Conservation (phyloP, 1,284 basidiomycete genomes). For the Trichosporon faecale region DNA sequence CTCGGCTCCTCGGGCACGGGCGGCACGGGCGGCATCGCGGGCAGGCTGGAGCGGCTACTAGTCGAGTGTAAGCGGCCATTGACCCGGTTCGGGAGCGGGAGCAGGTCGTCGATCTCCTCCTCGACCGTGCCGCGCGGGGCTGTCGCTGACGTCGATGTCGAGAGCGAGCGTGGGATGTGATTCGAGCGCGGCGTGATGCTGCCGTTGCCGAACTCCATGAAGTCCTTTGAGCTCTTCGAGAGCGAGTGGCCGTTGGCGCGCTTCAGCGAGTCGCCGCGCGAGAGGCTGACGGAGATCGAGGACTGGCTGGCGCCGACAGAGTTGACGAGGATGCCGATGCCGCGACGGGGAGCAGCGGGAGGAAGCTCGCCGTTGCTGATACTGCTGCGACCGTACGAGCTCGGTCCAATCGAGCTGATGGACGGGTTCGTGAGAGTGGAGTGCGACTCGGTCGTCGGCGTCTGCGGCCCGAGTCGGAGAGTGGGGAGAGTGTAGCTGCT, state of each 20-base stretch:
- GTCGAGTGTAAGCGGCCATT: constrained; percentile 6
- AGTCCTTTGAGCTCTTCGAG: not conserved
- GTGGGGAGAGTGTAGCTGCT: constrained; percentile 21
- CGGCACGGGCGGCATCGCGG: not conserved
- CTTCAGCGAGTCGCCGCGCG: constrained; percentile 12
- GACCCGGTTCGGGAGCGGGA: not conserved
- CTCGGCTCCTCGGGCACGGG: not conserved
- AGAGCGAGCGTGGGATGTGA: constrained; percentile 3
- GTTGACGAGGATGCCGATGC: constrained; percentile 19
- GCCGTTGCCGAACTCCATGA: not conserved
- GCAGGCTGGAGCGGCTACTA: not conserved
- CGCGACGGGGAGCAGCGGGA: constrained; percentile 5
- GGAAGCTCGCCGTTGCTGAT: constrained; percentile 15
- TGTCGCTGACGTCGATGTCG: not conserved
- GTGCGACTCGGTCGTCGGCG: constrained; percentile 8
- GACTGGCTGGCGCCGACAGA: constrained; percentile 6
- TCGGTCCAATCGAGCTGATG: constrained; percentile 2
- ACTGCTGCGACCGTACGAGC: constrained; percentile 7
- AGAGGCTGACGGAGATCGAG: constrained; percentile 3
- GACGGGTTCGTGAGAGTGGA: constrained; percentile 20
- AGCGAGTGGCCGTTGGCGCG: constrained; percentile 15
- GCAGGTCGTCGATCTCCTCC: not conserved
- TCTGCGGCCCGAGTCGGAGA: constrained; percentile 22
- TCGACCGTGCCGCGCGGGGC: not conserved
- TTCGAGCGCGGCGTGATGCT: not conserved